A percentile compares a stretch with the other conserved stretches of the same genome.
These are phyloP conservation scores for Paramecium tetraurelia DNA, from an alignment of 73 alveolate genomes.

Conservation along the genomic window DNA sequence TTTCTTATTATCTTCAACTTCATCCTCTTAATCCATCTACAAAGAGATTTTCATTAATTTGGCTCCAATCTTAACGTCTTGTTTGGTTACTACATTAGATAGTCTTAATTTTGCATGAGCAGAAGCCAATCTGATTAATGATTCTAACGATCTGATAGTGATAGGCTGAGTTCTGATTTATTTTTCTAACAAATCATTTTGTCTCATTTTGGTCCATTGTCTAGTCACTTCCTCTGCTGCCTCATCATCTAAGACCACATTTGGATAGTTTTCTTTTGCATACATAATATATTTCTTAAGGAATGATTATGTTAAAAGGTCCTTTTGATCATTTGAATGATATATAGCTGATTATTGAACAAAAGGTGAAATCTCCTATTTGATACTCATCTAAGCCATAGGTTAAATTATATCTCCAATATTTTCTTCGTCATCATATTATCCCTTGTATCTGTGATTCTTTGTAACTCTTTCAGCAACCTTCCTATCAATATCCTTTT, in stretches of 20 bases:
- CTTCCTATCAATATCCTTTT: slow-evolving; percentile 83
- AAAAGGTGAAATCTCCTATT: slow-evolving; percentile 71
- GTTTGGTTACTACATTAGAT: slow-evolving; percentile 68
- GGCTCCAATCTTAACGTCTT: slow-evolving; percentile 83
- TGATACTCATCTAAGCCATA: neutral
- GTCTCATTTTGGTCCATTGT: slow-evolving; percentile 84
- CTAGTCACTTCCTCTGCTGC: slow-evolving; percentile 81
- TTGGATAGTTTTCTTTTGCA: slow-evolving; percentile 80
- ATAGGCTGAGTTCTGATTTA: slow-evolving; percentile 82
- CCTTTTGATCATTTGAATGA: slow-evolving; percentile 52
- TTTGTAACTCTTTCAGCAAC: slow-evolving; percentile 93
- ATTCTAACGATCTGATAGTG: slow-evolving; percentile 97
- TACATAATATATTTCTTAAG: slow-evolving; percentile 88
- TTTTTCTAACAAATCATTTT: slow-evolving; percentile 74
- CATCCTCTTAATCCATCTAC: neutral
- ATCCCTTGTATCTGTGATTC: slow-evolving; percentile 85
- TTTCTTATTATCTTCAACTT: neutral
- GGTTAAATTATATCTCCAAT: slow-evolving; percentile 47
- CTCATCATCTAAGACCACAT: slow-evolving; percentile 78
- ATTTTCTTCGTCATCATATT: slow-evolving; percentile 45
- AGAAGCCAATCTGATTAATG: slow-evolving; percentile 92
- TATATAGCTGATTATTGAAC: slow-evolving; percentile 62
- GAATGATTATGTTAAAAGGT: slow-evolving; percentile 81
- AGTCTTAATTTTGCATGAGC: slow-evolving; percentile 96
- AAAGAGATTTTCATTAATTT: neutral